Evolutionary conservation across 1,139 yeast genomes (phyloP), one percentile per base, ranked within the genome.

Genomic region (Fermentozyma sake): DNA sequence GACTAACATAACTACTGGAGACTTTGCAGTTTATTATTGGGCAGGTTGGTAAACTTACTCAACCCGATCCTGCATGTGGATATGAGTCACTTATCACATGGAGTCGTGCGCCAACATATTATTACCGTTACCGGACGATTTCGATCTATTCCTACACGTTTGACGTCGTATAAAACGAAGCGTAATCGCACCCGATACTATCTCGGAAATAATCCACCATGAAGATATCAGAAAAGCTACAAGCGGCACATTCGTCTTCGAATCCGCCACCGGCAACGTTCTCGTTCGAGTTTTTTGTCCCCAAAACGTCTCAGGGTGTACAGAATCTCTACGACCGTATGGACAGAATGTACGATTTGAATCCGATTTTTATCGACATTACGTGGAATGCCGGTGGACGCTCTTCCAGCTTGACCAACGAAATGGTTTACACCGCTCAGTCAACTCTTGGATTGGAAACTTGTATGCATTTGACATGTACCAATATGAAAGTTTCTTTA

Each of bases 341-440:
- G 93, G 97, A 91, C 52, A 76, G 96, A 56, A 91, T 91, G 98
- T 86, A 85, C 56, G 89, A 84, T 42, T 68, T 89, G 46, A 81
- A 82, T 39, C 98, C 98, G 1, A 77, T 84, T 38, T 91, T 91
- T 53, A 79, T 91, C 35, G 98, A 91, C 52, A 84, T 91, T 39
- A 91, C 98, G 2, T 91, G 98, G 98, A 89, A 89, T 48, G 98
- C 98, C 2, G 98, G 98, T 23, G 97, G 97, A 6, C 69, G 89
- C 34, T 62, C 83, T 27, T 79, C 94, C 5, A 75, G 76, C 28
- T 63, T 85, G 44, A 83, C 96, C 23, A 81, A 85, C 31, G 97
- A 89, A 46, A 82, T 91, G 76, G 95, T 91, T 4, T 75, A 86
- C 42, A 87, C 95, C 2, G 77, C 96, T 0, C 96, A 89, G 47